Evolutionary conservation across 148 eudicot species (phyloP).

Genomic region (Rheum nobile): DNA sequence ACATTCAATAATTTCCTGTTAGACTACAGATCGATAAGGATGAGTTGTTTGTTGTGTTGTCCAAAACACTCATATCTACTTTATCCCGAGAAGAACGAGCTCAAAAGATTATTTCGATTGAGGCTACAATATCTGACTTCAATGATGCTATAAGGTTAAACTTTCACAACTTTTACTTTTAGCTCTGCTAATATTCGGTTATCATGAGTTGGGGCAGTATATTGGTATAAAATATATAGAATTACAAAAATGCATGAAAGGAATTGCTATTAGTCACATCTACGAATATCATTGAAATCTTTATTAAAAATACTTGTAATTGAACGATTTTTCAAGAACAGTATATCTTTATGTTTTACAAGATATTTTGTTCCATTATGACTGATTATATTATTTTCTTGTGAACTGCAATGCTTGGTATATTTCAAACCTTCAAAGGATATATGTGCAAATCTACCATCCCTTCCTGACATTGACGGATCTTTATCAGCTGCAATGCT

Average conservation of each 20-base stretch:
- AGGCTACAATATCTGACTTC: slow-evolving; percentile 46
- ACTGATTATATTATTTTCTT: not conserved
- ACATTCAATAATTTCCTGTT: slow-evolving; percentile 7
- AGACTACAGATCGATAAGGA: slow-evolving; percentile 77
- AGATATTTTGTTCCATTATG: not conserved
- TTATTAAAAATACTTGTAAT: not conserved
- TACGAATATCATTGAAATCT: not conserved
- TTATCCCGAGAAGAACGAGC: slow-evolving; percentile 69
- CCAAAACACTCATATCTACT: slow-evolving; percentile 38
- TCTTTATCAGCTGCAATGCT: slow-evolving; percentile 51
- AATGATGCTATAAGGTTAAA: slow-evolving; percentile 69
- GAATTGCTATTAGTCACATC: not conserved
- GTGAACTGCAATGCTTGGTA: slow-evolving; percentile 3
- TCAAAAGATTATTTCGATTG: slow-evolving; percentile 29
- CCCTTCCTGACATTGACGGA: slow-evolving; percentile 44
- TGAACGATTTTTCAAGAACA: not conserved
- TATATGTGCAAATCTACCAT: slow-evolving; percentile 52
- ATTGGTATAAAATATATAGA: not conserved
- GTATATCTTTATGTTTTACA: not conserved
- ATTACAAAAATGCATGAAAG: not conserved
- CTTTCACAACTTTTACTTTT: not conserved
- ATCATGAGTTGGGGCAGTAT: not conserved
- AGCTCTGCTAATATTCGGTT: not conserved
- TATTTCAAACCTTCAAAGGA: slow-evolving; percentile 55
- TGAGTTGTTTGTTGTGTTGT: slow-evolving; percentile 42